Evolutionary conservation across 2,329 filamentous ascomycete genomes (phyloP).

Genomic region (Neocucurbitaria cava): DNA sequence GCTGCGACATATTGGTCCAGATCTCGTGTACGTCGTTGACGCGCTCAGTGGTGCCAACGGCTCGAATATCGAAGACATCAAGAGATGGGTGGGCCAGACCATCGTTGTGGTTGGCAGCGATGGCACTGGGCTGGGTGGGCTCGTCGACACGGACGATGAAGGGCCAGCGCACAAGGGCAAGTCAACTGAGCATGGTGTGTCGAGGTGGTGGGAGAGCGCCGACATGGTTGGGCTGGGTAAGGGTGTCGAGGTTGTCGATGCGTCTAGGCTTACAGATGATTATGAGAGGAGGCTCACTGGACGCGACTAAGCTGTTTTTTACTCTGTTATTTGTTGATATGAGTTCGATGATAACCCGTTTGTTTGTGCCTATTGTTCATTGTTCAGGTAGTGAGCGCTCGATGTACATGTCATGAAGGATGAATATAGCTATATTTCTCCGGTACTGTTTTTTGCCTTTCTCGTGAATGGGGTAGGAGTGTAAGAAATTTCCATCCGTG

Average conservation of each 20-base stretch:
- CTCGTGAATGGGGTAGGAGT: no score
- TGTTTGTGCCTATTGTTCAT: conserved; percentile 1
- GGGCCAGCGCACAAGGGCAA: conserved; percentile 31
- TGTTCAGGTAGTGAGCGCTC: background rate
- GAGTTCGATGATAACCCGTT: conserved; percentile 16
- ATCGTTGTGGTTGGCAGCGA: conserved; percentile 65
- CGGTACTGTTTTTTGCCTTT: no score
- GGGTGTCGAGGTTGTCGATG: conserved; percentile 87
- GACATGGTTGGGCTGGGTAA: conserved; percentile 86
- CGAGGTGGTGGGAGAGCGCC: conserved; percentile 79
- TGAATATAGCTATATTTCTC: background rate
- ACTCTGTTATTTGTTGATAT: background rate
- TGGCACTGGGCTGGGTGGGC: conserved; percentile 52
- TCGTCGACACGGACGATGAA: conserved; percentile 70
- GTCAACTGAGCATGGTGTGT: conserved; percentile 38
- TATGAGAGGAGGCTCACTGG: conserved; percentile 82
- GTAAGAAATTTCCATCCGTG: no score
- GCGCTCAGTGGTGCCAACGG: conserved; percentile 80
- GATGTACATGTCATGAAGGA: background rate
- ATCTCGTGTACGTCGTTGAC: conserved; percentile 87
- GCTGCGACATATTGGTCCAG: conserved; percentile 82
- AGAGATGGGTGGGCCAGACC: conserved; percentile 67
- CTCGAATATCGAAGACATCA: conserved; percentile 71
- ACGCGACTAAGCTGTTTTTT: conserved; percentile 44
- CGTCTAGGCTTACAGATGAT: conserved; percentile 80